A percentile compares a stretch with the other conserved stretches of the same genome.
These are phyloP conservation scores for Ophiostoma pallidulum DNA, from an alignment of 2,329 filamentous ascomycete genomes.

Conservation along the genomic window DNA sequence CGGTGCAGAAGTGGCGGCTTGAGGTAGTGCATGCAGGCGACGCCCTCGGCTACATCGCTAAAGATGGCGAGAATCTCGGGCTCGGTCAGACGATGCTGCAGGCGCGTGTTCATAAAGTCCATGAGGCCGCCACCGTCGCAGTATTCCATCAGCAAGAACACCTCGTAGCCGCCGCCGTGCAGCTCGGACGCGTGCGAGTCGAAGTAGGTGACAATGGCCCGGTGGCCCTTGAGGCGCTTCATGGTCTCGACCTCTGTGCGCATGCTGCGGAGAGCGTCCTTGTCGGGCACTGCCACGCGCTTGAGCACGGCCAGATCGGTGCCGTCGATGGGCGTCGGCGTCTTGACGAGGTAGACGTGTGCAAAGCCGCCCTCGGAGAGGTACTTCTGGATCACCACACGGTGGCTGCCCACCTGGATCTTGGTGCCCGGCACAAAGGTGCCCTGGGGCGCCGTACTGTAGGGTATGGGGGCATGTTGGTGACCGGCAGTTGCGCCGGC, in stretches of 20 bases:
- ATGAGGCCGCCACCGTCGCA: slow-evolving; percentile 92
- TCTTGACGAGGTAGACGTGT: slow-evolving; percentile 91
- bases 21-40: slow-evolving; percentile 98
- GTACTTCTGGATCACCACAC: slow-evolving; percentile 92
- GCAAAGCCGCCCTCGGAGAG: slow-evolving; percentile 97
- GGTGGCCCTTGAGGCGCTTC: slow-evolving; percentile 97
- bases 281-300: slow-evolving; percentile 92
- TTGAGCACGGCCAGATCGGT: slow-evolving; percentile 81
- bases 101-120: slow-evolving; percentile 97
- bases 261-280: slow-evolving; percentile 90
- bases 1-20: slow-evolving; percentile 86
- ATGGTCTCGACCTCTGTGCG: slow-evolving; percentile 98
- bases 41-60: slow-evolving; percentile 87
- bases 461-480: background rate
- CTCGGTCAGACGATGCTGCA: slow-evolving; percentile 94
- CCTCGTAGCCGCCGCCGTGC: slow-evolving; percentile 88
- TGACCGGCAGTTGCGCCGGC: no score
- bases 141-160: slow-evolving; percentile 97
- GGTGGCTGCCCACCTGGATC: slow-evolving; percentile 88
- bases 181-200: slow-evolving; percentile 96
- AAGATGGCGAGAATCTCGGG: slow-evolving; percentile 97
- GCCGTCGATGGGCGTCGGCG: slow-evolving; percentile 67
- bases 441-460: slow-evolving; percentile 49
- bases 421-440: slow-evolving; percentile 92
- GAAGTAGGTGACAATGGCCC: slow-evolving; percentile 93